Conservation (phyloP, 192 early-diverging fungal species). For the Coemansia sp. region DNA sequence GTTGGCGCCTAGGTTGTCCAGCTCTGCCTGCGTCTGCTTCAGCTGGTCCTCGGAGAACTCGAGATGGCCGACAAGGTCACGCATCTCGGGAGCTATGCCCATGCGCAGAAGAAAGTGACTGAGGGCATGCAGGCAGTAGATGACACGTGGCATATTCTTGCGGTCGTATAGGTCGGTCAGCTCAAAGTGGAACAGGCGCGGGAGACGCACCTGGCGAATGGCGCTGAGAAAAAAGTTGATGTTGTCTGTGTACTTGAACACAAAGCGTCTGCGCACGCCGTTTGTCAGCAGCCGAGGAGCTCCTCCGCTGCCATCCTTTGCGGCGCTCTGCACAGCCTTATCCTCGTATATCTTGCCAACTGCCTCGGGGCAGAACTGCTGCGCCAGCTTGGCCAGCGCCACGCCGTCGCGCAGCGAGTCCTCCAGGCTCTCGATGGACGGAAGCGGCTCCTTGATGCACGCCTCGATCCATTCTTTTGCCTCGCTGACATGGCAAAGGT, state of each 20-base stretch:
- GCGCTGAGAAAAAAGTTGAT: slow-evolving; percentile 92
- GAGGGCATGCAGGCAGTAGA: slow-evolving; percentile 96
- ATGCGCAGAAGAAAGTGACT: slow-evolving; percentile 88
- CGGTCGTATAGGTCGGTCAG: slow-evolving; percentile 97
- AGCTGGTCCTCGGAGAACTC: slow-evolving; percentile 77
- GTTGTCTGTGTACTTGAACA: slow-evolving; percentile 96
- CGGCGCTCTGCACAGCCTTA: slow-evolving; percentile 5
- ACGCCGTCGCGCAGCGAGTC: slow-evolving; percentile 94
- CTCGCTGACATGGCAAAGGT: slow-evolving; percentile 97
- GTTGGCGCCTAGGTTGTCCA: slow-evolving; percentile 75
- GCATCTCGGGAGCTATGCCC: slow-evolving; percentile 84
- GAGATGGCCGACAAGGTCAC: slow-evolving; percentile 89
- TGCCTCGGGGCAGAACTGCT: slow-evolving; percentile 74
- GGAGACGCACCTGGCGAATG: slow-evolving; percentile 76
- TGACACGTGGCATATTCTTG: slow-evolving; percentile 99
- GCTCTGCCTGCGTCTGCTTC: slow-evolving; percentile 70
- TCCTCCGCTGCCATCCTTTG: slow-evolving; percentile 2
- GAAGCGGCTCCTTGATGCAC: slow-evolving; percentile 81
- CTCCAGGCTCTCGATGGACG: slow-evolving; percentile 75
- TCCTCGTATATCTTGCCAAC: slow-evolving; percentile 85
- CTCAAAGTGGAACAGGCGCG: slow-evolving; percentile 96
- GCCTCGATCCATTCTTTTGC: slow-evolving; percentile 99
- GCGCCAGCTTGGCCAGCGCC: slow-evolving; percentile 84
- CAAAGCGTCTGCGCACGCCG: slow-evolving; percentile 62
- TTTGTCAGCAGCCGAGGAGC: slow-evolving; percentile 6